Evolutionary conservation across 306 rosid genomes (phyloP), one percentile per base, ranked within the genome.

Genomic region (Alnus glutinosa): DNA sequence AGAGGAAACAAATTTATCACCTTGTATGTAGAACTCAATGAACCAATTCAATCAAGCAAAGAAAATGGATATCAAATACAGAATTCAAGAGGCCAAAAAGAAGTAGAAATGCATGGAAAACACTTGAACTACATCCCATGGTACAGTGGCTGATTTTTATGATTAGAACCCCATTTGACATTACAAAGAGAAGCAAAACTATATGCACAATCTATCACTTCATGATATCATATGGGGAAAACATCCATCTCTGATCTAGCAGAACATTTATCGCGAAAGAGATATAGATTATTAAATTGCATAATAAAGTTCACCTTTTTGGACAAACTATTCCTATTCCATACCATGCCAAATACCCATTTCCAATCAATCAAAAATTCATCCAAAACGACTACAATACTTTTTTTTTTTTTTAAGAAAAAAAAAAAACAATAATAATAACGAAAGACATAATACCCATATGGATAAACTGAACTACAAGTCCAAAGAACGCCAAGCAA

Each of bases 331-430:
- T 58, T 47, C 51, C 34, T 37, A 59, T 16, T 55, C 61, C 83
- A 75, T 78, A 76, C 55, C 39, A 52, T 14, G 62, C 76, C 39
- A 71, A 47, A 75, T 32, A 57, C 63, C 75, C 80, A 79, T 70
- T 75, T 77, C 58, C 74, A 78, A 75, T 49, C 74, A 46, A 77
- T 59, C 67, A 36, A 71, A 82, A 75, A 77, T 79, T 77, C 64
- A 23, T 23, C 28, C 28, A 23, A 23, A 23, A 23, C 28, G 28
- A 23, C 28, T 23, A 23, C 37, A 34, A 30, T 55, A 9, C 68
- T 34, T 34, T 2, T 0, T 23, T 23, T 23, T 23, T 23, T 23
- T 23, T 23, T 23, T n/a, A n/a, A n/a, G 0, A 23, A 34, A 34
- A 75, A n/a, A 69, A 23, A 23, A 23, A 23, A 23, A 23, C 28